Conservation (phyloP, 768 basidiomycete species). For the Lactarius tabidus region DNA sequence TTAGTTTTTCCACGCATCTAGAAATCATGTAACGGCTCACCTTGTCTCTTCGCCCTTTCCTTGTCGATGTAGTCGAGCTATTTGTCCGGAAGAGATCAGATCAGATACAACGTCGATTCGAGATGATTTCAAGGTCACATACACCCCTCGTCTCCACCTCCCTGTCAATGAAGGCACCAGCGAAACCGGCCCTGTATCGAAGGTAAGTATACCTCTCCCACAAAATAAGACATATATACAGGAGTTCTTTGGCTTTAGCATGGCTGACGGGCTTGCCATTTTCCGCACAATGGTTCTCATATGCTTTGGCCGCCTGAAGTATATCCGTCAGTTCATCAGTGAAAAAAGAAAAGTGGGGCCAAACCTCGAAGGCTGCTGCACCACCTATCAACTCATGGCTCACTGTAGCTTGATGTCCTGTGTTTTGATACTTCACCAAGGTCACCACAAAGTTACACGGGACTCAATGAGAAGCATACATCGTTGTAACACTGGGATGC, state of each 20-base stretch:
- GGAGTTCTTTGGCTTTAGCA: conserved; percentile 52
- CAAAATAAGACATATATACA: conserved; percentile 32
- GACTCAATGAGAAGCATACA: neutral
- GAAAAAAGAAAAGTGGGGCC: neutral
- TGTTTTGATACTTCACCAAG: neutral
- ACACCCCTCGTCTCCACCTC: conserved; percentile 59
- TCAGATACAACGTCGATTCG: neutral
- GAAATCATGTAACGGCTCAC: conserved; percentile 24
- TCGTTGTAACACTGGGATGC: neutral
- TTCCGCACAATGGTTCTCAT: conserved; percentile 46
- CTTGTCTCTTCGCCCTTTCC: conserved; percentile 40
- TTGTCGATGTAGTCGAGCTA: conserved; percentile 47
- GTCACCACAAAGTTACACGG: neutral
- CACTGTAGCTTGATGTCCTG: conserved; percentile 42
- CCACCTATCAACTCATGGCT: conserved; percentile 66
- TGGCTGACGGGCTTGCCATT: conserved; percentile 52
- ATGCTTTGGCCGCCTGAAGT: conserved; percentile 56
- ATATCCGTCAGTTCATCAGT: conserved; percentile 27
- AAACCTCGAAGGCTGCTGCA: conserved; percentile 61
- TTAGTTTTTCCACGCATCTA: neutral
- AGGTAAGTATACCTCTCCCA: conserved; percentile 6
- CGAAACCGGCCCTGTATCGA: conserved; percentile 46
- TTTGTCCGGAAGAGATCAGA: neutral
- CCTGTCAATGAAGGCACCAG: conserved; percentile 52
- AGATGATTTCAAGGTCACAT: conserved; percentile 19